Evolutionary conservation across 805 yeast species (phyloP).

Genomic region (Naumovozyma dairenensis): DNA sequence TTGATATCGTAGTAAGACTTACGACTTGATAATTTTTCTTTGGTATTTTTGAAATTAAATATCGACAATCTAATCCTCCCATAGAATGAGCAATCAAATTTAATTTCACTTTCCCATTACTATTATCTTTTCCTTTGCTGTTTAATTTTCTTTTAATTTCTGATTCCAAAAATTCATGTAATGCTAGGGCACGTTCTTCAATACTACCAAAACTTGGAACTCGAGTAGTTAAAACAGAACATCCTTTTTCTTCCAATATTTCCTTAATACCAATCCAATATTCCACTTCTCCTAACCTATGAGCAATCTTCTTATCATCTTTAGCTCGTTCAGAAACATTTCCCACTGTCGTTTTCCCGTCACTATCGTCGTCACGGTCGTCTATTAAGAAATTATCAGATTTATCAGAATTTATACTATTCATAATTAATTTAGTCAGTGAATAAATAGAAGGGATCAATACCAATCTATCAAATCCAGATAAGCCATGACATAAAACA

Average conservation of each 20-base stretch:
- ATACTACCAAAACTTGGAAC: conserved; percentile 81
- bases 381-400: conserved; percentile 15
- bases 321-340: conserved; percentile 10
- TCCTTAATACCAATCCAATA: conserved; percentile 79
- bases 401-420: conserved; percentile 11
- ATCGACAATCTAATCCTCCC: conserved; percentile 88
- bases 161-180: conserved; percentile 42
- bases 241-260: conserved; percentile 50
- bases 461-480: conserved; percentile 60
- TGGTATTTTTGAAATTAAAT: conserved; percentile 49
- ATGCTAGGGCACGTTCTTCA: conserved; percentile 49
- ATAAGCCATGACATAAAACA: conserved; percentile 76
- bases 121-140: conserved; percentile 20
- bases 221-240: conserved; percentile 57
- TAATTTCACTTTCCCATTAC: conserved; percentile 39
- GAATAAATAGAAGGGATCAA: conserved; percentile 35
- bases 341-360: too few relatives aligned
- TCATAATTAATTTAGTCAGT: conserved; percentile 17
- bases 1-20: conserved; percentile 73
- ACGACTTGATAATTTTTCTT: conserved; percentile 43
- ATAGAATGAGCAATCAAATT: conserved; percentile 83
- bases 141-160: conserved; percentile 17
- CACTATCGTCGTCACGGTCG: conserved; percentile 4
- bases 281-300: conserved; percentile 37
- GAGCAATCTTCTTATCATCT: conserved; percentile 7